Evolutionary conservation across 129 eudicot genomes (phyloP).

Genomic region (Dittrichia graveolens): DNA sequence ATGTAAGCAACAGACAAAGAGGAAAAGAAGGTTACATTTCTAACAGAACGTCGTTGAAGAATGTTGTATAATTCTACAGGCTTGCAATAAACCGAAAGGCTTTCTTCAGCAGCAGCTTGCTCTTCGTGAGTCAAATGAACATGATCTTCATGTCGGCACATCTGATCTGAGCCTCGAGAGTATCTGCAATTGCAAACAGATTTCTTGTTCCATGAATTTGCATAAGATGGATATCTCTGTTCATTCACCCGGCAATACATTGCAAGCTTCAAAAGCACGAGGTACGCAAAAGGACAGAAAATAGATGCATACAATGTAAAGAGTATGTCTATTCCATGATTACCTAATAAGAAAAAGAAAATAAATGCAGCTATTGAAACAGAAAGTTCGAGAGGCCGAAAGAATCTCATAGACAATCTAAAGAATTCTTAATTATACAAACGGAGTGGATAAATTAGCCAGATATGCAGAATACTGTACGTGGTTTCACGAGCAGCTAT

Average conservation of each 20-base stretch:
- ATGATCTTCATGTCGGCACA: slow-evolving; percentile 75
- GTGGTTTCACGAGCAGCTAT: slow-evolving; percentile 81
- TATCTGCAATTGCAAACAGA: slow-evolving; percentile 71
- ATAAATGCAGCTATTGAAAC: slow-evolving; percentile 24
- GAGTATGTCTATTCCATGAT: slow-evolving; percentile 26
- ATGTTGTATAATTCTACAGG: slow-evolving; percentile 98
- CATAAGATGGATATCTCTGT: slow-evolving; percentile 29
- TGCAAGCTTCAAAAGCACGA: slow-evolving; percentile 27
- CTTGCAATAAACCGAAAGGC: slow-evolving; percentile 90
- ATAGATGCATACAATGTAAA: slow-evolving; percentile 21
- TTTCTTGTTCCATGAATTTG: slow-evolving; percentile 55
- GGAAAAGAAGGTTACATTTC: slow-evolving; percentile 55
- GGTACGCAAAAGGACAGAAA: slow-evolving; percentile 37
- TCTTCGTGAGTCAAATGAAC: slow-evolving; percentile 79
- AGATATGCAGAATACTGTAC: slow-evolving; percentile 49
- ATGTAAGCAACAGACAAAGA: neutral
- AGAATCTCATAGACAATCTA: slow-evolving; percentile 32
- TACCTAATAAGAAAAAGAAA: slow-evolving; percentile 14
- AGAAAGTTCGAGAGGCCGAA: slow-evolving; percentile 14
- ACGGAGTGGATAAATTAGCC: slow-evolving; percentile 18
- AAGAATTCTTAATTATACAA: slow-evolving; percentile 11
- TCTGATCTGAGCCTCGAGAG: slow-evolving; percentile 76
- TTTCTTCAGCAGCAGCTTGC: slow-evolving; percentile 88
- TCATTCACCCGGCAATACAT: slow-evolving; percentile 31
- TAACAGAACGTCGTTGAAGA: slow-evolving; percentile 84